Evolutionary conservation across 495 filamentous ascomycete species (phyloP), one percentile per base, ranked within the genome.

Genomic region (Cercophora newfieldiana): DNA sequence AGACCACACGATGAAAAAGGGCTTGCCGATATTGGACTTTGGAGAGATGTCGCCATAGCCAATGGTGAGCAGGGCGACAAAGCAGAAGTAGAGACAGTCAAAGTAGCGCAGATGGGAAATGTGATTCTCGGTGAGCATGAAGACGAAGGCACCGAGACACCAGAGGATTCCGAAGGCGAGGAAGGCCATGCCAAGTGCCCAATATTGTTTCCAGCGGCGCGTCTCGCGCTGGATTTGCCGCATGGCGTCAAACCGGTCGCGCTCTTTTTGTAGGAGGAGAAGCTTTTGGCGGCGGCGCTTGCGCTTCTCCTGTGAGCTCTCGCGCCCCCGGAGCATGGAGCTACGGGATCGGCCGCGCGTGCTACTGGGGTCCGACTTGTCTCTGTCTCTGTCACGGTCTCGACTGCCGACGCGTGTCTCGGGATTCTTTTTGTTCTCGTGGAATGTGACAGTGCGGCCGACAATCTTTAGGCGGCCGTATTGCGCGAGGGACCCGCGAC

Each of bases 1-100:
- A 18, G 88, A 88, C 92, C 92, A 96, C 59, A 93, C 81, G 6
- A 96, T 84, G 75, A 94, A 94, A 72, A 93, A 91, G 0, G 89
- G 80, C 68, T 88, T 91, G 3, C 89, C 90, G 12, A 87, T 80
- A 69, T 90, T 91, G 61, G 84, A 89, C 51, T 81, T 79, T 0
- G 87, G 89, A 47, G 78, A 79, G 57, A 86, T 80, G 71, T 94
- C 91, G 16, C 91, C 91, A 67, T 91, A 94, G 12, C 91, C 91
- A 58, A 94, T 91, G 10, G 91, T 93, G 10, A 93, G 73, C 0
- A 94, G 85, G 3, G 86, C 82, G 1, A 86, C 86, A 69, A 89
- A 94, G n/a, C 89, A 81, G 70, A 92, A 93, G 70, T 93, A 94
- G 1, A 94, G 67, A 0, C 87, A 77, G 19, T 89, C 78, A 68